Evolutionary conservation across 192 early-diverging fungal genomes (phyloP), one percentile per base, ranked within the genome.

Genomic region (Gaertneriomyces sp.): DNA sequence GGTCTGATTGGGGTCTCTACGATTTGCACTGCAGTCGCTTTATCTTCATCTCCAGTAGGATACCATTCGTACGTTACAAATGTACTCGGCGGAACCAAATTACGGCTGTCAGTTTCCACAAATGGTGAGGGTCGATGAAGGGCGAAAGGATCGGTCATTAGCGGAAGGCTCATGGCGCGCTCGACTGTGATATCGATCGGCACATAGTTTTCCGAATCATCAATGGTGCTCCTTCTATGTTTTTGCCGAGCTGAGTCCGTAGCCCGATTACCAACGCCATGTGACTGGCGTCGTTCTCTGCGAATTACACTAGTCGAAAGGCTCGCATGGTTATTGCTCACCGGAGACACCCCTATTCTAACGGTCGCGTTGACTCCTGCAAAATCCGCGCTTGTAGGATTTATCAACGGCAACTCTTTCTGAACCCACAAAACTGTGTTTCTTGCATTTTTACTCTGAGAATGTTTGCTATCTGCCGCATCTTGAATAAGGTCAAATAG

Each of bases 131-230:
- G 42, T 10, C 60, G 45, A 46, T 60, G 61, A 8, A 6, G 42
- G 42, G 47, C 42, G 12, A 69, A 38, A 6, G 67, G 65, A 42
- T 64, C 66, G 19, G 16, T 42, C 42, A 64, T 50, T 4, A 58
- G 56, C 8, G 69, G 62, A 19, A 76, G 65, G 20, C 73, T 58
- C 38, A 73, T 62, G 7, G 63, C 70, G 10, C 64, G 62, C 12
- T 72, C 71, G 16, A 76, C 64, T 39, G 58, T 44, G 19, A 76
- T 66, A 5, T 76, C 64, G 17, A 76, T 16, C 6, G 67, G 52
- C 42, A 76, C 25, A 33, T 33, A 33, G 25, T 33, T 33, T 2
- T 33, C 25, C 25, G 25, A 1, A 2, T 33, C 25, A 2, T 33
- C 25, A 2, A 33, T 33, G 25, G 25, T 33, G 25, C 2, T 33